Evolutionary conservation across 2,329 filamentous ascomycete genomes (phyloP).

Genomic region (Metarhizium brunneum): DNA sequence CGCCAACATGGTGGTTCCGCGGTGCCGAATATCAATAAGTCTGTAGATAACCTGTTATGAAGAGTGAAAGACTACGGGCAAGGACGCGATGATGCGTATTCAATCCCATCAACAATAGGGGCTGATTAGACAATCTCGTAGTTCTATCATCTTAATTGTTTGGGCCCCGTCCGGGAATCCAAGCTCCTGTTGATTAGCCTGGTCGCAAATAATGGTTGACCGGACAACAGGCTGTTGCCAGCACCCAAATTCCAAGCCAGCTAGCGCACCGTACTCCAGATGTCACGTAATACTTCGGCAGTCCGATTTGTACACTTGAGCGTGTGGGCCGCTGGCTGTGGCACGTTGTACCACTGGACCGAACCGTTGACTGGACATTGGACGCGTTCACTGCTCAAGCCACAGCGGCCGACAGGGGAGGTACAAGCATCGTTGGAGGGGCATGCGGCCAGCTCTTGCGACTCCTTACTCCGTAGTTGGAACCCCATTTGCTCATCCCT

Average conservation of each 20-base stretch:
- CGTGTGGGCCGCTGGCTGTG: no score
- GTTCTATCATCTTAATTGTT: slow-evolving; percentile 8
- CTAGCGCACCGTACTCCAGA: no score
- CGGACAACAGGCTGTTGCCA: slow-evolving; percentile 15
- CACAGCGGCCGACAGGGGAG: slow-evolving; percentile 13
- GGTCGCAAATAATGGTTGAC: slow-evolving; percentile 12
- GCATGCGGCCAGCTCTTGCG: slow-evolving; percentile 13
- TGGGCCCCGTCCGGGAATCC: slow-evolving; percentile 5
- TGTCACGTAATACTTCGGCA: no score
- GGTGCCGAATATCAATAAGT: not conserved
- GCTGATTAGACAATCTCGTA: not conserved
- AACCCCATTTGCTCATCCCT: slow-evolving; percentile 21
- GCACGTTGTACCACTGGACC: no score
- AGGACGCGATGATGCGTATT: not conserved
- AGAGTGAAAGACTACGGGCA: not conserved
- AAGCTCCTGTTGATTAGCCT: slow-evolving; percentile 6
- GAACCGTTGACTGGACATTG: not conserved
- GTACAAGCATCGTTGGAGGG: slow-evolving; percentile 23
- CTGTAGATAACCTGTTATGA: not conserved
- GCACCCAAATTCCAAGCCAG: no score
- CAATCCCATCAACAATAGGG: not conserved
- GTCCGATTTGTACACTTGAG: no score
- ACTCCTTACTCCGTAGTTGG: slow-evolving; percentile 12
- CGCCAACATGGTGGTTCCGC: slow-evolving; percentile 53
- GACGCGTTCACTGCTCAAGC: slow-evolving; percentile 13